phyloP scores from a whole-genome alignment of 106 monocot genomes.

The Hemerocallis citrina region DNA sequence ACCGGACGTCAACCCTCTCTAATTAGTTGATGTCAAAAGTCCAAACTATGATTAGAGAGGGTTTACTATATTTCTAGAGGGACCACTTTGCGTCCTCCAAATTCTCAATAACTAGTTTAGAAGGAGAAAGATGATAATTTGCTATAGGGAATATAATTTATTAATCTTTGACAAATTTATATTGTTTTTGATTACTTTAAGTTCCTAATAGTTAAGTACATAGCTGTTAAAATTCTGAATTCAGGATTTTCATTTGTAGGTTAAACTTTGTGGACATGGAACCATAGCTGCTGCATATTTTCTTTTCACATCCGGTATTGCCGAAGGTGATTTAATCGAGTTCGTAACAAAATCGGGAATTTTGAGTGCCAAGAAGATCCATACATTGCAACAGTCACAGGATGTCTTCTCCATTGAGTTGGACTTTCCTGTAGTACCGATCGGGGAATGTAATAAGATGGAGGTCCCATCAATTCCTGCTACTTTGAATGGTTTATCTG shows the following conservation, averaged over 20 bases:
- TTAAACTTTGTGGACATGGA: slow-evolving; percentile 83
- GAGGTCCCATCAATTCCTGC: slow-evolving; percentile 46
- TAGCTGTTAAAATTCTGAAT: neutral
- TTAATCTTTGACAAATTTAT: too few relatives aligned
- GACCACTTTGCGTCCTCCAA: too few relatives aligned
- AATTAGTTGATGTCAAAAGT: too few relatives aligned
- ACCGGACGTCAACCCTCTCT: too few relatives aligned
- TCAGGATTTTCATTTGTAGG: slow-evolving; percentile 28
- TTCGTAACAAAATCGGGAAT: slow-evolving; percentile 67
- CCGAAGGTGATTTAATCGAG: slow-evolving; percentile 36
- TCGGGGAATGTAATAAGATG: slow-evolving; percentile 24
- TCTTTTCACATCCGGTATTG: slow-evolving; percentile 44
- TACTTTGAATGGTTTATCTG: slow-evolving; percentile 42
- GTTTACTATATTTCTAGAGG: too few relatives aligned
- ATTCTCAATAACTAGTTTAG: too few relatives aligned
- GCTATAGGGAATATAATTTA: too few relatives aligned
- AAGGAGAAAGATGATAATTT: too few relatives aligned
- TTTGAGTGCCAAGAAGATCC: slow-evolving; percentile 57
- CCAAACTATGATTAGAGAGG: too few relatives aligned
- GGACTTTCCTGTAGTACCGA: slow-evolving; percentile 49
- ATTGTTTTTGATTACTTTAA: neutral
- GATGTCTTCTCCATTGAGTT: slow-evolving; percentile 58
- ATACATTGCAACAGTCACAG: slow-evolving; percentile 1
- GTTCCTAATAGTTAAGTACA: neutral
- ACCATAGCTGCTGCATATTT: slow-evolving; percentile 89